Conservation (phyloP, 2,329 filamentous ascomycete genomes). For the Trichoderma citrinoviride region DNA sequence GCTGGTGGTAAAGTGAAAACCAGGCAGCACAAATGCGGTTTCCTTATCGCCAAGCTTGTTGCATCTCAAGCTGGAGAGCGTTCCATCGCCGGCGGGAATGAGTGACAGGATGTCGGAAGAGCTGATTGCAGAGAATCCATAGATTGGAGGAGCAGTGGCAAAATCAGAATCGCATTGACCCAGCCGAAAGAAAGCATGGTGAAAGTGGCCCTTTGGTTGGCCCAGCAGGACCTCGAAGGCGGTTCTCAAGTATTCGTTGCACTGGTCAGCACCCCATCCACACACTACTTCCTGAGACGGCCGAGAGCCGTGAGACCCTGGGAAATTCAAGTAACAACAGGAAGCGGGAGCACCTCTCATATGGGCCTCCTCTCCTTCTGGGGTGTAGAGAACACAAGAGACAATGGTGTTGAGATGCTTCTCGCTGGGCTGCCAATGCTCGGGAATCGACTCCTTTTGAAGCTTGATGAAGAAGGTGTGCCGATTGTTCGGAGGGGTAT, state of each 20-base stretch:
- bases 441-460: constrained; percentile 3
- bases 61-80: background rate
- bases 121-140: background rate
- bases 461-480: constrained; percentile 31
- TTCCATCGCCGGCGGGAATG: background rate
- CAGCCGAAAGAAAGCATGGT: constrained; percentile 25
- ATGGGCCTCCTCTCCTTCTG: background rate
- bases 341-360: background rate
- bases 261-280: constrained; percentile 31
- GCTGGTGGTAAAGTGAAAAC: background rate
- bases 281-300: background rate
- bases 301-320: background rate
- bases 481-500: background rate
- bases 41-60: background rate
- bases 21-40: constrained; percentile 10
- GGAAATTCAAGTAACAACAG: constrained; percentile 13
- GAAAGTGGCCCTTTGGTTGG: background rate
- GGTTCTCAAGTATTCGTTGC: constrained; percentile 27
- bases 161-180: background rate
- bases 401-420: constrained; percentile 25
- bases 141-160: background rate
- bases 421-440: constrained; percentile 27
- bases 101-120: background rate
- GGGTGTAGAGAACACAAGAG: constrained; percentile 1
- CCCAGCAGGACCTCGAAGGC: constrained; percentile 32